These are phyloP conservation scores for Pascua guehoae DNA, from an alignment of 1,284 basidiomycete species.

Conservation along the genomic window DNA sequence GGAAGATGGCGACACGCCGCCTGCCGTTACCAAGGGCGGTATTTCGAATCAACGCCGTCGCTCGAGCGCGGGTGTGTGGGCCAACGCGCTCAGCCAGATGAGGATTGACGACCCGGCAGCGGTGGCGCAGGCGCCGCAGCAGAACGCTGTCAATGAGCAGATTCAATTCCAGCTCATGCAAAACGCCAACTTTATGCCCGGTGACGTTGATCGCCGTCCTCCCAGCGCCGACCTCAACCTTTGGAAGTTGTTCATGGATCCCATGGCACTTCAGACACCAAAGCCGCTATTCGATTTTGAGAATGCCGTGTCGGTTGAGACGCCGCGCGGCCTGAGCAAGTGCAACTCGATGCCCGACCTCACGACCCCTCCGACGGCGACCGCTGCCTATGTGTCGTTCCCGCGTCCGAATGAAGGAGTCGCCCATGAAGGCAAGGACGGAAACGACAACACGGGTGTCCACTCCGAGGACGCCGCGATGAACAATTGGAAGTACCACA, in stretches of 20 bases:
- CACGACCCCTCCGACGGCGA: conserved; percentile 21
- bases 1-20: conserved; percentile 7
- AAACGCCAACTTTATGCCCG: conserved; percentile 12
- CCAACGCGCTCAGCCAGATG: conserved; percentile 41
- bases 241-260: conserved; percentile 43
- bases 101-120: conserved; percentile 27
- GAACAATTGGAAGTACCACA: conserved; percentile 36
- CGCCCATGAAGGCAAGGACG: background rate
- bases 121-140: conserved; percentile 1
- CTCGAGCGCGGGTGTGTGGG: conserved; percentile 38
- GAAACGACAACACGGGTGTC: background rate
- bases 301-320: background rate
- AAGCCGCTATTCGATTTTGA: conserved; percentile 33
- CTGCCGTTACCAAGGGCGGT: conserved; percentile 4
- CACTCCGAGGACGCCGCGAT: conserved; percentile 14
- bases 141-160: background rate
- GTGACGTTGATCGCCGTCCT: conserved; percentile 16
- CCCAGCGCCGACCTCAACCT: conserved; percentile 32
- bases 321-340: conserved; percentile 23
- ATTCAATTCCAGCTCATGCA: background rate
- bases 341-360: conserved; percentile 44
- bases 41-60: conserved; percentile 20
- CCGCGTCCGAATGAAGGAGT: conserved; percentile 1
- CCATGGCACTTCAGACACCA: conserved; percentile 24
- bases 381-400: background rate